Conservation (phyloP, 2,329 filamentous ascomycete species). For the Blumeria graminis region DNA sequence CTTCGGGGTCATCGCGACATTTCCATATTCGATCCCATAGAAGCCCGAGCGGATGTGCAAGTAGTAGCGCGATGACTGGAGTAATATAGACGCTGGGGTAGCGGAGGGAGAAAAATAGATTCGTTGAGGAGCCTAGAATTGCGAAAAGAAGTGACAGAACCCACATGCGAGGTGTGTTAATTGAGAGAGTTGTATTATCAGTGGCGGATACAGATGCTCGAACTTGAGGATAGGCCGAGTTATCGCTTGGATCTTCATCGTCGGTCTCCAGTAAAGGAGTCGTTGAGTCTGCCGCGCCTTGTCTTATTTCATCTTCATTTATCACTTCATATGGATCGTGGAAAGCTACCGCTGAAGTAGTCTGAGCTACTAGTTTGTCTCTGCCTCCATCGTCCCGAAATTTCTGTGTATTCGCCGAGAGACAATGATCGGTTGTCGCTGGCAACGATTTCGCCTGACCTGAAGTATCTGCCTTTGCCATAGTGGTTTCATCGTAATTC, state of each 20-base stretch:
- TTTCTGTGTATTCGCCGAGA: too few species aligned
- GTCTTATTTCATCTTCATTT: too few species aligned
- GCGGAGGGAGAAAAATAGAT: slow-evolving; percentile 71
- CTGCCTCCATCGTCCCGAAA: too few species aligned
- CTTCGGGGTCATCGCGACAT: slow-evolving; percentile 26
- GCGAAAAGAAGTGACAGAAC: slow-evolving; percentile 55
- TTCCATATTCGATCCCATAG: slow-evolving; percentile 56
- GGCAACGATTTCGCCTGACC: too few species aligned
- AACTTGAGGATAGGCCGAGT: slow-evolving; percentile 57
- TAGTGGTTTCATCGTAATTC: too few species aligned
- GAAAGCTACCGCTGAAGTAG: too few species aligned
- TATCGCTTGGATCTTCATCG: slow-evolving; percentile 21
- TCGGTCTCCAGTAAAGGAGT: too few species aligned
- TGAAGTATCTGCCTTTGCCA: too few species aligned
- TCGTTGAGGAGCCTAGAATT: slow-evolving; percentile 58
- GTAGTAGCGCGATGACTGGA: slow-evolving; percentile 63
- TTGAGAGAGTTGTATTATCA: slow-evolving; percentile 54
- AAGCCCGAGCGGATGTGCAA: slow-evolving; percentile 63
- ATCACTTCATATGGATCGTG: too few species aligned
- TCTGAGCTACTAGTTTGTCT: too few species aligned
- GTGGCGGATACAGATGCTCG: slow-evolving; percentile 54
- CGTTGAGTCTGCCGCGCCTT: too few species aligned
- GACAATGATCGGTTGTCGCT: too few species aligned
- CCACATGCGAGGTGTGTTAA: slow-evolving; percentile 80
- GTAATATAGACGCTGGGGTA: slow-evolving; percentile 81